Percentiles rank a stretch among this genome's conserved stretches.
Conservation (phyloP, 805 yeast genomes). For the Candida odintsovae region DNA sequence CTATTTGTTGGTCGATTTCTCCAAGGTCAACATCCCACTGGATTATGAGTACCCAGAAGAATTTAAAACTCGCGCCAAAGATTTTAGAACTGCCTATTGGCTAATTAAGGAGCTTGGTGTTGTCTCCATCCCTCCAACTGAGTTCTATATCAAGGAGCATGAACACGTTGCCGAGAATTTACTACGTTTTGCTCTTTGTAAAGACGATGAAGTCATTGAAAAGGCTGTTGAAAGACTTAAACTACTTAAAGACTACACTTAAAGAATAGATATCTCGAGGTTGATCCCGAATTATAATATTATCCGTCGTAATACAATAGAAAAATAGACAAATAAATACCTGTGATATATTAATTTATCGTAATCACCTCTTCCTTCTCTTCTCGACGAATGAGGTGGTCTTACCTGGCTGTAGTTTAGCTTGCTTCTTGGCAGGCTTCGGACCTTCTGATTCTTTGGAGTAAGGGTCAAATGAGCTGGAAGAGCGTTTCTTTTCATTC, state of each 20-base stretch:
- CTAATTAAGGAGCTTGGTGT: slow-evolving; percentile 87
- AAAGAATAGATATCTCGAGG: slow-evolving; percentile 1
- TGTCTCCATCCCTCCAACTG: slow-evolving; percentile 97
- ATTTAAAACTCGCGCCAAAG: slow-evolving; percentile 64
- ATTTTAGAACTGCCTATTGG: slow-evolving; percentile 90
- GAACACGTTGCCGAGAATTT: slow-evolving; percentile 77
- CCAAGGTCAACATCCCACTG: slow-evolving; percentile 72
- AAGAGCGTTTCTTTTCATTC: slow-evolving; percentile 30
- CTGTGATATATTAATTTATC: not conserved
- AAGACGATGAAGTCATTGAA: slow-evolving; percentile 73
- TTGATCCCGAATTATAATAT: no score
- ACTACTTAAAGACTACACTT: slow-evolving; percentile 60
- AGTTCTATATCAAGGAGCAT: slow-evolving; percentile 69
- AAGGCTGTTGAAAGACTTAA: slow-evolving; percentile 77
- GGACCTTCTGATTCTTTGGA: slow-evolving; percentile 45
- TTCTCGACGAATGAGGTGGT: slow-evolving; percentile 17
- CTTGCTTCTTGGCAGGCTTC: slow-evolving; percentile 40
- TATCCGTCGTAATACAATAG: not conserved
- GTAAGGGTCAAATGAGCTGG: slow-evolving; percentile 52
- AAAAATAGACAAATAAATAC: not conserved
- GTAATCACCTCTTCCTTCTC: slow-evolving; percentile 10
- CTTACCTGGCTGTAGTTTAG: slow-evolving; percentile 15
- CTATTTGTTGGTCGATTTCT: slow-evolving; percentile 82
- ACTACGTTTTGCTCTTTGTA: slow-evolving; percentile 93
- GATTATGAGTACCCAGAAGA: slow-evolving; percentile 70